Evolutionary conservation across 805 yeast genomes (phyloP).

Genomic region (Teunomyces funiuensis): DNA sequence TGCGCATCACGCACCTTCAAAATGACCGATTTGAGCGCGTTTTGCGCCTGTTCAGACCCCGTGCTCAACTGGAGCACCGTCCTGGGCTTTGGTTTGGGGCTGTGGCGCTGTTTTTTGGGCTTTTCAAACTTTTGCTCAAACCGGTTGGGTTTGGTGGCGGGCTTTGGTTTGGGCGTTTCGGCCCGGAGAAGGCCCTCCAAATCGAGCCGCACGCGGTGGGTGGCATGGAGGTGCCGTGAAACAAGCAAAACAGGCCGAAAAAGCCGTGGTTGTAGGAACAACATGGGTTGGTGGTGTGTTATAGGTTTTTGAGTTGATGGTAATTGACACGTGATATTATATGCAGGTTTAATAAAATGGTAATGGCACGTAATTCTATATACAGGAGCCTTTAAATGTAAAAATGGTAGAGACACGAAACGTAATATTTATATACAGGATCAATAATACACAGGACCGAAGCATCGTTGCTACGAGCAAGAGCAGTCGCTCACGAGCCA

Average conservation of each 20-base stretch:
- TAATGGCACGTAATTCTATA: too few species aligned
- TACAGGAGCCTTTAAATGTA: too few species aligned
- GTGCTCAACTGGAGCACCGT: slow-evolving; percentile 16
- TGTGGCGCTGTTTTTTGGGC: not conserved
- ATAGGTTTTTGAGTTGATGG: not conserved
- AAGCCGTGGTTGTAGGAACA: not conserved
- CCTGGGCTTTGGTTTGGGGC: not conserved
- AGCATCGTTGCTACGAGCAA: too few species aligned
- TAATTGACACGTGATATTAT: too few species aligned
- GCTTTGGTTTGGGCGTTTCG: not conserved
- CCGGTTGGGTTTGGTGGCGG: not conserved
- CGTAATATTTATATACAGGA: too few species aligned
- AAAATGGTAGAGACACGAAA: too few species aligned
- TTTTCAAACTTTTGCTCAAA: slow-evolving; percentile 1
- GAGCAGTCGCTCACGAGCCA: too few species aligned
- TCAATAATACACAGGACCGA: too few species aligned
- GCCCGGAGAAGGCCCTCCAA: slow-evolving; percentile 1
- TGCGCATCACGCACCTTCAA: slow-evolving; percentile 13
- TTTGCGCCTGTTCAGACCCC: slow-evolving; percentile 23
- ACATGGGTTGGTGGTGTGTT: not conserved
- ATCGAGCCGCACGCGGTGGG: not conserved
- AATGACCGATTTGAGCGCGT: slow-evolving; percentile 21
- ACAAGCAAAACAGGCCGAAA: not conserved
- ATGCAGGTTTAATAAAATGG: too few species aligned
- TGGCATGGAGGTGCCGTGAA: not conserved